Conservation (phyloP, 164 flowering plant genomes). For the Litsea cubeba region DNA sequence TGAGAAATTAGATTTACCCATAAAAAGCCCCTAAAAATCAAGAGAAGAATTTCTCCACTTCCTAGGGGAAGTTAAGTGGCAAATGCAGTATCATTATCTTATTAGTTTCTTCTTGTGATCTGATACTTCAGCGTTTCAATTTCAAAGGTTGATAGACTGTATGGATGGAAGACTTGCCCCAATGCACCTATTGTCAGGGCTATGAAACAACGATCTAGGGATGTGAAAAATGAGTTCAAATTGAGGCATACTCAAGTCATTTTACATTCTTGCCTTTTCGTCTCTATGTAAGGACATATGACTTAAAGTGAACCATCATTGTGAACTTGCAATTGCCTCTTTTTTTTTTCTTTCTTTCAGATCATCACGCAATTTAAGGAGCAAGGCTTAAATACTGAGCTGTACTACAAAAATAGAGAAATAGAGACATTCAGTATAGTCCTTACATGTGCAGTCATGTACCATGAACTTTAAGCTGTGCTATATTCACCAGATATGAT, state of each 20-base stretch:
- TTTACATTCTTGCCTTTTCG: neutral
- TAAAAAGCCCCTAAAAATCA: neutral
- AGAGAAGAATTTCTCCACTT: neutral
- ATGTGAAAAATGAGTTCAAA: slow-evolving; percentile 77
- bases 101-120: too few species aligned
- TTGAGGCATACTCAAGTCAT: slow-evolving; percentile 64
- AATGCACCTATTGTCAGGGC: slow-evolving; percentile 82
- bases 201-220: slow-evolving; percentile 77
- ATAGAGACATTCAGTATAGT: slow-evolving; percentile 86
- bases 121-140: neutral
- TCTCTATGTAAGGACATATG: neutral
- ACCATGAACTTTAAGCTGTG: neutral
- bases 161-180: slow-evolving; percentile 80
- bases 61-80: neutral
- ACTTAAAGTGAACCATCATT: too few species aligned
- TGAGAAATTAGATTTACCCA: neutral
- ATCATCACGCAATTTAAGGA: slow-evolving; percentile 73
- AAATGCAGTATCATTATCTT: neutral
- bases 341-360: slow-evolving; percentile 24
- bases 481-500: too few species aligned
- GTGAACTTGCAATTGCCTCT: too few species aligned
- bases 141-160: slow-evolving; percentile 82
- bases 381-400: slow-evolving; percentile 85
- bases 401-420: slow-evolving; percentile 88
- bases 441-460: slow-evolving; percentile 78